Evolutionary conservation across 106 monocot genomes (phyloP), one percentile per base, ranked within the genome.

Genomic region (Dendrobium catenatum): DNA sequence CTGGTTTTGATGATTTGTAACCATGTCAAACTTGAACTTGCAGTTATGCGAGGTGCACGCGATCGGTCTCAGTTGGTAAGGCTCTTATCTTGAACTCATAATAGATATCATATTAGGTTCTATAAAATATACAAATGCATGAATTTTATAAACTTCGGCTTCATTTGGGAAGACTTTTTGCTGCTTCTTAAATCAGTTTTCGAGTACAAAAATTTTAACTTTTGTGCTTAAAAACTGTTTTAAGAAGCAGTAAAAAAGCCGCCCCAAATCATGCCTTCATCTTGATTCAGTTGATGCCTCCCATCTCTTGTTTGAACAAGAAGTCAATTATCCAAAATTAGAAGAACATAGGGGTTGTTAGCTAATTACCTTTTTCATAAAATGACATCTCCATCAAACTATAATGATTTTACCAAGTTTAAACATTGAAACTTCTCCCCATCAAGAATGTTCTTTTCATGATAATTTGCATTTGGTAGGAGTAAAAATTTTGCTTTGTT

Each of bases 21-120:
- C 70, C 31, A 20, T 27, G 5, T 49, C n/a, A 8, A 4, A 77
- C 44, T 79, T 46, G 13, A 67, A 2, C 76, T 78, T 80, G 43
- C 87, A 95, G 92, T 0, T 95, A 95, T 58, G 95, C 95, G 18
- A 89, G 95, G 68, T 95, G 95, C 85, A 95, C 95, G 0, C 87
- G 95, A 6, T 93, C 95, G 27, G 93, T 93, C 1, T 93, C 95
- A 1, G 89, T 95, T 20, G 94, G 94, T 94, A 81, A 77, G 83
- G 44, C 26, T 40, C 16, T 15, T 15, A 16, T 70, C 9, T 70
- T 15, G 37, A 11, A 33, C 61, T 70, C 31, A 70, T 26, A 31
- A 5, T 11, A 29, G 29, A 13, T 68, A 68, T 29, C 31, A 68
- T 68, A 37, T 33, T 37, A 37, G 37, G 9, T 16, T 70, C 33